Percentiles rank a stretch among this genome's conserved stretches.
Evolutionary conservation across 257 asterid species (phyloP).

Genomic region (Avicennia marina): DNA sequence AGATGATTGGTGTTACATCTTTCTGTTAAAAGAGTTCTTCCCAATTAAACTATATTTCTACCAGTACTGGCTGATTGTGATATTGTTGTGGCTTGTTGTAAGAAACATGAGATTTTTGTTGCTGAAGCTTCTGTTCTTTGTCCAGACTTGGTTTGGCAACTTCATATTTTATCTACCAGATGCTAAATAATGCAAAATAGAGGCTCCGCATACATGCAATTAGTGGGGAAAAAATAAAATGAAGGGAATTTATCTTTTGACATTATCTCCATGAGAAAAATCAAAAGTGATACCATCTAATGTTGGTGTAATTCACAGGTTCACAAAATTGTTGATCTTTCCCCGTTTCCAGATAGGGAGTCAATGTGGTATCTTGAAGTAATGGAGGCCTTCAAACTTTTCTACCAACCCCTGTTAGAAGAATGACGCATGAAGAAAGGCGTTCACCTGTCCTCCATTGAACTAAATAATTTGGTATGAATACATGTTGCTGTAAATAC

Average conservation of each 20-base stretch:
- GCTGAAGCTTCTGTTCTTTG: too few species aligned
- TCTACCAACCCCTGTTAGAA: slow-evolving; percentile 53
- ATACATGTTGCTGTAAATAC: slow-evolving; percentile 7
- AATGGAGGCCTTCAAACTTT: slow-evolving; percentile 72
- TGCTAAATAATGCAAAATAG: too few species aligned
- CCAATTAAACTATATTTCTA: too few species aligned
- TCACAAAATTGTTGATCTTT: slow-evolving; percentile 88
- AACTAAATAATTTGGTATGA: background rate
- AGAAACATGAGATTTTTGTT: too few species aligned
- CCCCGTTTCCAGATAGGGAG: slow-evolving; percentile 74
- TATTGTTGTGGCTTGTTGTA: too few species aligned
- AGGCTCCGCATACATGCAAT: too few species aligned
- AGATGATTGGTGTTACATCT: too few species aligned
- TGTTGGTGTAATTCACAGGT: slow-evolving; percentile 46
- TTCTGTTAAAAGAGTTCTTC: too few species aligned
- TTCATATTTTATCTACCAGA: too few species aligned
- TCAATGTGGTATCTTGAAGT: slow-evolving; percentile 97
- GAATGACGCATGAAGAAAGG: slow-evolving; percentile 21
- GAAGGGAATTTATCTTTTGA: background rate
- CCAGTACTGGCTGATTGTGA: too few species aligned
- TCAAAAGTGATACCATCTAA: background rate
- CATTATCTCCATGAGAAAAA: background rate
- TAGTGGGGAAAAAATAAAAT: too few species aligned
- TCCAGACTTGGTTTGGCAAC: too few species aligned
- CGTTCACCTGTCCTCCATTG: background rate